Evolutionary conservation across 2,329 filamentous ascomycete genomes (phyloP).

Genomic region (Rhynchosporium secalis): DNA sequence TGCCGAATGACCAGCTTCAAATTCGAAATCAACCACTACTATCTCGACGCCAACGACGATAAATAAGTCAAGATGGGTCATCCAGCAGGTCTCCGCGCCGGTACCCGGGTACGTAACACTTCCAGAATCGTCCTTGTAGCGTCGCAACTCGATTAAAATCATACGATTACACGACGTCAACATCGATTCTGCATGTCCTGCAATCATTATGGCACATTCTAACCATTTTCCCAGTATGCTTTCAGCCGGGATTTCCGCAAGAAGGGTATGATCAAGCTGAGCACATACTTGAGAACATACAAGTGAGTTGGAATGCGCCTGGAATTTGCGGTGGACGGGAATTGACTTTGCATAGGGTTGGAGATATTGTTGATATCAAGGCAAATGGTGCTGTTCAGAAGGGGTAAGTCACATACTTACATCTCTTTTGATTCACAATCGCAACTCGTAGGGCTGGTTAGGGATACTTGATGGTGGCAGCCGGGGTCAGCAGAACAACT

Average conservation of each 20-base stretch:
- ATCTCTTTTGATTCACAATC: neutral
- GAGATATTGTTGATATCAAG: slow-evolving; percentile 98
- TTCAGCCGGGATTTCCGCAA: slow-evolving; percentile 83
- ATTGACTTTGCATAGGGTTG: slow-evolving; percentile 68
- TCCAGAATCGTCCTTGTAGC: neutral
- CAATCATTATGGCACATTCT: slow-evolving; percentile 4
- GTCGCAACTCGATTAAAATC: neutral
- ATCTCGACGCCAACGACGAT: slow-evolving; percentile 11
- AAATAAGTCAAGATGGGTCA: slow-evolving; percentile 52
- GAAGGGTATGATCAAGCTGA: slow-evolving; percentile 90
- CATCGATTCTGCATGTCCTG: neutral
- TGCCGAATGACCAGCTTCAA: neutral
- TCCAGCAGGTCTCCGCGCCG: slow-evolving; percentile 81
- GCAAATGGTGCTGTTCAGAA: slow-evolving; percentile 98
- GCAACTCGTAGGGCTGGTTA: neutral
- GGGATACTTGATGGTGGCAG: neutral
- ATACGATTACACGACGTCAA: neutral
- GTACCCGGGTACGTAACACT: slow-evolving; percentile 69
- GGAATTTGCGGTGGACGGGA: slow-evolving; percentile 15
- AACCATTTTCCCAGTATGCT: slow-evolving; percentile 56
- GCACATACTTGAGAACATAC: slow-evolving; percentile 94
- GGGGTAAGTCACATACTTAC: slow-evolving; percentile 65
- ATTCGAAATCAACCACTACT: neutral
- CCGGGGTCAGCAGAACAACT: neutral
- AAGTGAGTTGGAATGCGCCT: slow-evolving; percentile 57